phyloP scores from a whole-genome alignment of 2,329 filamentous ascomycete genomes.

The Arthrobotrys entomopaga region DNA sequence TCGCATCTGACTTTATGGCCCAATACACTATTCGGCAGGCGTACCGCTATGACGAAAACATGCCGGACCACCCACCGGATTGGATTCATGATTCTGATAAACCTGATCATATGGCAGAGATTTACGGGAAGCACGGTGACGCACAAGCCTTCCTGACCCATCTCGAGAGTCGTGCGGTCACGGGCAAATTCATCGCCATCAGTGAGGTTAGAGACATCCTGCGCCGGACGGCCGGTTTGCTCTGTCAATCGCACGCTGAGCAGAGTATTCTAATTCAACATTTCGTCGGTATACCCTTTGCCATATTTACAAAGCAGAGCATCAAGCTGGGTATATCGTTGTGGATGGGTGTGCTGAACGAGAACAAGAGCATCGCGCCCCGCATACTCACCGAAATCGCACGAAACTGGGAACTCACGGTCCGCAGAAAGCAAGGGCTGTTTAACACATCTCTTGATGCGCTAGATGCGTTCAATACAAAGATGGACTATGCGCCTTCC shows the following conservation, averaged over 20 bases:
- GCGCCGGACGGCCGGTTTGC: conserved; percentile 82
- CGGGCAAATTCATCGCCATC: conserved; percentile 76
- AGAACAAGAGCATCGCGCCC: conserved; percentile 88
- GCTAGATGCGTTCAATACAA: conserved; percentile 87
- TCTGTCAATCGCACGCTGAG: conserved; percentile 80
- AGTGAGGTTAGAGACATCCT: conserved; percentile 82
- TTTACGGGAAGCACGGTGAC: conserved; percentile 60
- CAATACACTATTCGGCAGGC: conserved; percentile 97
- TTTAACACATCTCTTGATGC: conserved; percentile 69
- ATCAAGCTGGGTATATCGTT: conserved; percentile 95
- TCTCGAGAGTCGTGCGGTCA: conserved; percentile 76
- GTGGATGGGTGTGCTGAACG: conserved; percentile 96
- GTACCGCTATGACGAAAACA: conserved; percentile 84
- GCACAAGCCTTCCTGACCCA: conserved; percentile 73
- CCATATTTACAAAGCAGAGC: conserved; percentile 90
- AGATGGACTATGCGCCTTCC: conserved; percentile 91
- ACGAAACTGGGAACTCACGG: conserved; percentile 87
- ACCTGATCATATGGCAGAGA: conserved; percentile 36
- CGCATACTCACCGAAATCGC: conserved; percentile 86
- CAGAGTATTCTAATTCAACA: conserved; percentile 64
- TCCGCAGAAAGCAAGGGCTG: conserved; percentile 79
- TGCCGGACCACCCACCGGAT: conserved; percentile 75
- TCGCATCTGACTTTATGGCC: conserved; percentile 93
- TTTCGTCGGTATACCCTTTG: conserved; percentile 91
- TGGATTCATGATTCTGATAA: conserved; percentile 66